Evolutionary conservation across 1,284 basidiomycete genomes (phyloP).

Genomic region (Malassezia japonica): DNA sequence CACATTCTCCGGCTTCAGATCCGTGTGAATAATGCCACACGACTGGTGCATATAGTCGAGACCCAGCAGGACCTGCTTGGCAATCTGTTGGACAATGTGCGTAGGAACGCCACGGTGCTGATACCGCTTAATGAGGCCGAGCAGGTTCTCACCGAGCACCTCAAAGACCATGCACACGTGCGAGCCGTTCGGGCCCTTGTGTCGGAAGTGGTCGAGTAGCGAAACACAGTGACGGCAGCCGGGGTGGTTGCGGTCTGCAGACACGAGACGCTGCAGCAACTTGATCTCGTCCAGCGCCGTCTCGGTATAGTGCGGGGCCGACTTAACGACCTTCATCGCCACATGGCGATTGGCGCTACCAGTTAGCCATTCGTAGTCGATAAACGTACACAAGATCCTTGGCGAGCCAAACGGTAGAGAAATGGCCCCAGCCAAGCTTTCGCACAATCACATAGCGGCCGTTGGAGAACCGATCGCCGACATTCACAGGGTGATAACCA

Average conservation of each 20-base stretch:
- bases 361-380: constrained; percentile 13
- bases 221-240: constrained; percentile 62
- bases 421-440: constrained; percentile 98
- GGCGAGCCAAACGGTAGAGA: constrained; percentile 54
- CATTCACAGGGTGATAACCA: constrained; percentile 83
- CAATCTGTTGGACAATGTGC: constrained; percentile 87
- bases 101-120: constrained; percentile 93
- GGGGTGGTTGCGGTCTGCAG: constrained; percentile 58
- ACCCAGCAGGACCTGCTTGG: constrained; percentile 87
- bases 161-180: constrained; percentile 99
- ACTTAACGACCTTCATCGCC: constrained; percentile 97
- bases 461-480: constrained; percentile 82
- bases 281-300: constrained; percentile 98
- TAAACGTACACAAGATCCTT: constrained; percentile 37
- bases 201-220: constrained; percentile 91
- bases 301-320: constrained; percentile 90
- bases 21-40: constrained; percentile 73
- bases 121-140: constrained; percentile 90
- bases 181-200: constrained; percentile 88
- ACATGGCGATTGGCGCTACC: constrained; percentile 83
- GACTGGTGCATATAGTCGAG: constrained; percentile 95
- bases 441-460: constrained; percentile 81
- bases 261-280: constrained; percentile 85
- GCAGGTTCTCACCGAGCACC: constrained; percentile 93
- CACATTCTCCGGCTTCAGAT: constrained; percentile 96